Base-by-base conservation (phyloP, 345 rosid genomes). In the Gossypium longicalyx region DNA sequence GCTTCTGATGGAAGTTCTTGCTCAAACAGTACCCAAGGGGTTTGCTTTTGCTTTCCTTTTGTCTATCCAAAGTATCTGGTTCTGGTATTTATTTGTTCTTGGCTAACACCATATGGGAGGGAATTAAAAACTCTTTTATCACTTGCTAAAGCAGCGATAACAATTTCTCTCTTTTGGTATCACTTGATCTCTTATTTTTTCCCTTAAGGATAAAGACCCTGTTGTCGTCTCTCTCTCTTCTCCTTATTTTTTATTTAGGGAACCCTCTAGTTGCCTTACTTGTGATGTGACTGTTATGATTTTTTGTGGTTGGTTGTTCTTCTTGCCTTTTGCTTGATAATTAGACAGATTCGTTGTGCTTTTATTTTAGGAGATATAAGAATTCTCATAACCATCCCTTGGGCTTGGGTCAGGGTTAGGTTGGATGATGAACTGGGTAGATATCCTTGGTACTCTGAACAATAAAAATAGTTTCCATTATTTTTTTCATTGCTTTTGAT, bases 41-140 rank as follows among this genome's bases (percentile, higher is more conserved):
- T 61, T 53, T 74, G 16, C 17, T 78, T 82, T 41, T 62, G 48
- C 45, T 66, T 34, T 27, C 41, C 16, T 63, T 56, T 54, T 43
- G 45, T 61, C 65, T 51, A 12, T 12, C 34, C 43, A 1, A 38
- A 3, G 25, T 48, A 41, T 68, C 13, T 25, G 23, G 43, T 67
- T 47, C 4, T 6, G n/a, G 47, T 13, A 13, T 47, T 67, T 48
- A 23, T 67, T 67, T 67, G 12, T 48, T 66, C 44, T 22, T 16
- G 44, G 17, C 9, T 34, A 8, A 34, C 23, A 47, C 17, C 49
- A 17, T 63, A 5, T 7, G 2, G 34, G 67, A 34, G 67, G n/a
- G n/a, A 58, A 16, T 16, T 8, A 34, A 34, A 38, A 12, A 63
- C 47, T 34, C 63, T 59, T 45, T 16, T 38, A 38, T 34, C 8